Base-by-base conservation (phyloP, 192 early-diverging fungal species). In the Linnemannia zychae region DNA sequence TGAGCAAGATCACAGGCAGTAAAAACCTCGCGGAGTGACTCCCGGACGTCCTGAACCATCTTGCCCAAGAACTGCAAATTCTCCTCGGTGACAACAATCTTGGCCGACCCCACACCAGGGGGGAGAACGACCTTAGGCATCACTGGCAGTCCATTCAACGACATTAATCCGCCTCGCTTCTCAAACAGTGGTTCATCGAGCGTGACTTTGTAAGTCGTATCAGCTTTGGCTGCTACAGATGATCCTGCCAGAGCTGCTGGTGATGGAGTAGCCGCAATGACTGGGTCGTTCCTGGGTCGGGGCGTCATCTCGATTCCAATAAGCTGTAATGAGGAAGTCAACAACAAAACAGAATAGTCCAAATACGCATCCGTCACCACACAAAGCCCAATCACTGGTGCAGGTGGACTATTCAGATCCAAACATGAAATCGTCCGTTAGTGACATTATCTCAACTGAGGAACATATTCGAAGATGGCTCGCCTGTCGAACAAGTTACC, bases 301-400 rank as follows among this genome's bases (percentile, higher is more conserved):
- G 79, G 50, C 13, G 90, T 84, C 52, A 93, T 78, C 68, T 90
- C 68, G 28, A 91, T 74, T 31, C 93, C 92, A 63, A 92, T 87
- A 3, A 94, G 79, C 53, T 91, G 90, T 52, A 82, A 88, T 18
- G 91, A 88, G 0, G 89, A 87, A 12, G 93, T 92, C 60, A 94
- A 60, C 11, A 91, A 79, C 22, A 96, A 63, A 18, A 95, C 78
- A 36, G 93, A 94, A 75, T 95, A 94, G n/a, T 94, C 93, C 44
- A 96, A 86, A 67, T 92, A 96, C 4, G 90, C 72, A 66, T 95
- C 95, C 4, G 90, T 90, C 7, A 96, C 76, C 13, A 92, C 77
- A 4, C 83, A 87, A 11, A 92, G 86, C 18, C 95, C 96, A 76
- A 93, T 83, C 47, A 95, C 85, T 57, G 82, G 91, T 72, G 87